Evolutionary conservation across 805 yeast genomes (phyloP).

Genomic region (Kazachstania martiniae): DNA sequence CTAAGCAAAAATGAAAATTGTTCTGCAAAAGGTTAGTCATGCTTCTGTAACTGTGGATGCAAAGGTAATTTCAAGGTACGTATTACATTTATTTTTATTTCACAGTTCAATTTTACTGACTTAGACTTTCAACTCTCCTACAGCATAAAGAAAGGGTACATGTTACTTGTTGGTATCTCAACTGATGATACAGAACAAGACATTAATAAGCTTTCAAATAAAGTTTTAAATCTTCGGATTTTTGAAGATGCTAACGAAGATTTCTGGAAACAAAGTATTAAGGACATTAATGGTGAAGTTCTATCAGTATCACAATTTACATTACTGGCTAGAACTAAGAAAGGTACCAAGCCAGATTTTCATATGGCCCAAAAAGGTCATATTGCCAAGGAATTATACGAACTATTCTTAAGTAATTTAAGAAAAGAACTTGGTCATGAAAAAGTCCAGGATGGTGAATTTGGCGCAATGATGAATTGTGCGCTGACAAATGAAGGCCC

Average conservation of each 20-base stretch:
- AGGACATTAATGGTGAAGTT: constrained; percentile 60
- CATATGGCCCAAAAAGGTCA: constrained; percentile 82
- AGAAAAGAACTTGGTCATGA: constrained; percentile 44
- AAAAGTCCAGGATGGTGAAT: constrained; percentile 75
- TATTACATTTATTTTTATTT: too few species aligned
- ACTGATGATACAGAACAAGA: constrained; percentile 69
- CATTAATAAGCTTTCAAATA: constrained; percentile 54
- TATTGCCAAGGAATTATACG: constrained; percentile 34
- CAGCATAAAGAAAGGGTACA: constrained; percentile 57
- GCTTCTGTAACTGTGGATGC: constrained; percentile 85
- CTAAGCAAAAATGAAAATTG: constrained; percentile 57
- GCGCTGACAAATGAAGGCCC: constrained; percentile 86
- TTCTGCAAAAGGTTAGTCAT: constrained; percentile 76
- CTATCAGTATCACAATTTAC: constrained; percentile 91
- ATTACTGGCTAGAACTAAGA: constrained; percentile 68
- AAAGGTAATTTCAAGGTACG: constrained; percentile 52
- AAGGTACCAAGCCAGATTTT: constrained; percentile 93
- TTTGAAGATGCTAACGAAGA: constrained; percentile 64
- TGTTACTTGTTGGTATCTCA: constrained; percentile 78
- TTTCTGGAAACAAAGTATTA: constrained; percentile 68
- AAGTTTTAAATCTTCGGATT: constrained; percentile 52
- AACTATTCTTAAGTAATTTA: constrained; percentile 40
- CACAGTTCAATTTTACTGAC: too few species aligned
- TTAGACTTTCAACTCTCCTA: background rate
- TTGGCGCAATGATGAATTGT: constrained; percentile 98